phyloP scores from a whole-genome alignment of 2,329 filamentous ascomycete genomes.

The Colletotrichum destructivum region DNA sequence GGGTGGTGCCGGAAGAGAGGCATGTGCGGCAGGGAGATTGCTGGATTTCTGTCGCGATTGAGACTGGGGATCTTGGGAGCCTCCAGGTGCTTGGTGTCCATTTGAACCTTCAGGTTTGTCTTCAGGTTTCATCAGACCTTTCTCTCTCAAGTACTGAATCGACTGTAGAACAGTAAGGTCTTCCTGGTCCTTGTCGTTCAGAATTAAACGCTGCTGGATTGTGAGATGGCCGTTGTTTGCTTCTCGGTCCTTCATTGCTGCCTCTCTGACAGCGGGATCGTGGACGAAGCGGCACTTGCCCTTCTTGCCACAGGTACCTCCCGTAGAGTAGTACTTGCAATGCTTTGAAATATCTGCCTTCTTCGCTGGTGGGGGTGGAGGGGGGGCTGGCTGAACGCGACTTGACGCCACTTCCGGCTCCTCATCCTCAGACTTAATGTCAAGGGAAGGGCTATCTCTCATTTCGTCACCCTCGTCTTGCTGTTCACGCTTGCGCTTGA shows the following conservation, averaged over 20 bases:
- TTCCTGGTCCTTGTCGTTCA: slow-evolving; percentile 79
- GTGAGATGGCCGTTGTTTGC: slow-evolving; percentile 77
- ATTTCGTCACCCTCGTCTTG: slow-evolving; percentile 78
- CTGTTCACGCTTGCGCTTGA: slow-evolving; percentile 78
- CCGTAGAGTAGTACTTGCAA: slow-evolving; percentile 80
- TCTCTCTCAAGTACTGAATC: slow-evolving; percentile 75
- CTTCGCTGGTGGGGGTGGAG: slow-evolving; percentile 63
- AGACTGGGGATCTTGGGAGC: slow-evolving; percentile 14
- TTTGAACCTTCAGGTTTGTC: slow-evolving; percentile 45
- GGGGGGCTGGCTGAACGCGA: slow-evolving; percentile 55
- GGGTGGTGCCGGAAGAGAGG: slow-evolving; percentile 54
- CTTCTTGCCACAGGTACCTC: slow-evolving; percentile 79
- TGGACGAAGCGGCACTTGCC: slow-evolving; percentile 83
- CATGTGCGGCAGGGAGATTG: slow-evolving; percentile 56
- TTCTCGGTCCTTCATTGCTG: slow-evolving; percentile 75
- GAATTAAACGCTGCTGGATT: slow-evolving; percentile 74
- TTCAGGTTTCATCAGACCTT: slow-evolving; percentile 64
- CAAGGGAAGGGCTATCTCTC: slow-evolving; percentile 64
- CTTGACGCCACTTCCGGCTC: slow-evolving; percentile 72
- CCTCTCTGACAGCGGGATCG: slow-evolving; percentile 74
- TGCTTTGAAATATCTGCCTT: slow-evolving; percentile 75
- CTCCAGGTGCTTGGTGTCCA: slow-evolving; percentile 13
- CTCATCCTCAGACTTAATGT: slow-evolving; percentile 70
- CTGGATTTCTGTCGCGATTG: slow-evolving; percentile 30
- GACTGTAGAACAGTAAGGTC: slow-evolving; percentile 77